Conservation (phyloP, 495 filamentous ascomycete species). For the Tuber aestivum region DNA sequence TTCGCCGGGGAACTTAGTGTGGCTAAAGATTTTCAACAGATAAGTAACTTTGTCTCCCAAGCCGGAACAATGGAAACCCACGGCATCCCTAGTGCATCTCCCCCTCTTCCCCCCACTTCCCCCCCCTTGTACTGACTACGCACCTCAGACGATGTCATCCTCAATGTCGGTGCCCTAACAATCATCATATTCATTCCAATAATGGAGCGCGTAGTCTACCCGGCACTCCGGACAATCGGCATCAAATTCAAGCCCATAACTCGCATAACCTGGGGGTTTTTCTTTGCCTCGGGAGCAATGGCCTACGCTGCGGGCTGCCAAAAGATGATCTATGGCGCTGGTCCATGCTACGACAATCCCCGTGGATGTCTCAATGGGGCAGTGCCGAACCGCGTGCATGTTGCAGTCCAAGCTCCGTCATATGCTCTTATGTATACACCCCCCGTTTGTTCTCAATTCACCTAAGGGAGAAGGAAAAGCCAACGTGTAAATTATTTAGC, state of each 20-base stretch:
- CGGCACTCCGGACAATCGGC: constrained; percentile 55
- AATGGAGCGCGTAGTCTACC: constrained; percentile 64
- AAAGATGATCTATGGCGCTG: constrained; percentile 46
- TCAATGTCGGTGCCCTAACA: constrained; percentile 70
- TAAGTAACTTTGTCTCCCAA: constrained; percentile 62
- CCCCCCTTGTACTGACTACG: not conserved
- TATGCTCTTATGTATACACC: constrained; percentile 53
- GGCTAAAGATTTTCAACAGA: constrained; percentile 45
- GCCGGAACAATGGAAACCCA: constrained; percentile 64
- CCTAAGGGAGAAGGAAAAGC: not conserved
- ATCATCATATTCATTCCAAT: constrained; percentile 76
- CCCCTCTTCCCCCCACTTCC: not conserved
- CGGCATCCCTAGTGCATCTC: constrained; percentile 52
- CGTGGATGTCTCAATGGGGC: constrained; percentile 18
- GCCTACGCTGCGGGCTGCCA: constrained; percentile 55
- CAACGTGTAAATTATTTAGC: not conserved
- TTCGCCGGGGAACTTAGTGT: not conserved
- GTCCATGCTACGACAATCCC: constrained; percentile 52
- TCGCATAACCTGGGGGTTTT: constrained; percentile 65
- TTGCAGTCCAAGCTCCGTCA: constrained; percentile 48
- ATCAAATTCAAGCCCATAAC: constrained; percentile 68
- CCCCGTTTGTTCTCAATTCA: not conserved
- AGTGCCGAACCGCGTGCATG: constrained; percentile 35
- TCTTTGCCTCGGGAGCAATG: constrained; percentile 58
- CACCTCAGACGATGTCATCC: constrained; percentile 61